These are phyloP conservation scores for Pseudogymnoascus sp. DNA, from an alignment of 2,329 filamentous ascomycete species.

Conservation along the genomic window DNA sequence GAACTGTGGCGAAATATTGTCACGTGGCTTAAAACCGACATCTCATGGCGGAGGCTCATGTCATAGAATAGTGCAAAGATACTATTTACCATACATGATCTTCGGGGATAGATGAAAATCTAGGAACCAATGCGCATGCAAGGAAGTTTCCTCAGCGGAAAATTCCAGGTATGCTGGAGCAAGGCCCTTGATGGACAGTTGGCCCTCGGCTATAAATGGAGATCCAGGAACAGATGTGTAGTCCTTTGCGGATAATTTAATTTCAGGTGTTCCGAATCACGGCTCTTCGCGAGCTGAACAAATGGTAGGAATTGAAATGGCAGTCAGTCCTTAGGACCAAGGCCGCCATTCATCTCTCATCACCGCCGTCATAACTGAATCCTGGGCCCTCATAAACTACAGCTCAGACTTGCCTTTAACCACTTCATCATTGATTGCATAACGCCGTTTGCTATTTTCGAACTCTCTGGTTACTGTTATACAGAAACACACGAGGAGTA, in stretches of 20 bases:
- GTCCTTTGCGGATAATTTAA: constrained; percentile 1
- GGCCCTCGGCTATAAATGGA: neutral
- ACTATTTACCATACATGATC: neutral
- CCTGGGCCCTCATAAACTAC: neutral
- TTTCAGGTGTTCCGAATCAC: neutral
- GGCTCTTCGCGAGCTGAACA: neutral
- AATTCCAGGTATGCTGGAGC: neutral
- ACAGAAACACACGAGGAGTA: constrained; percentile 41
- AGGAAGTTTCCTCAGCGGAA: neutral
- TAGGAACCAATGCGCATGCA: neutral
- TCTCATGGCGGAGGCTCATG: neutral
- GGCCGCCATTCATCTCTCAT: neutral
- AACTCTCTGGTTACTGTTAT: constrained; percentile 27
- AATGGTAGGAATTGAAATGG: neutral
- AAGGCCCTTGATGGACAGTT: neutral
- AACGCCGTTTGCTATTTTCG: constrained; percentile 13
- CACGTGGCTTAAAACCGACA: neutral
- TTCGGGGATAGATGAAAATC: neutral
- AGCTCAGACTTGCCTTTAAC: constrained; percentile 61
- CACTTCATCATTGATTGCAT: constrained; percentile 25
- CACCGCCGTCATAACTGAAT: neutral
- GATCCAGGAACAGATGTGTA: neutral
- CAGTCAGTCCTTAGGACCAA: neutral
- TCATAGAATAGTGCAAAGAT: neutral
- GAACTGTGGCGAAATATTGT: neutral